Percentiles rank a stretch among this genome's conserved stretches.
phyloP scores from a whole-genome alignment of 2,329 filamentous ascomycete genomes.

The Colletotrichum shisoi region DNA sequence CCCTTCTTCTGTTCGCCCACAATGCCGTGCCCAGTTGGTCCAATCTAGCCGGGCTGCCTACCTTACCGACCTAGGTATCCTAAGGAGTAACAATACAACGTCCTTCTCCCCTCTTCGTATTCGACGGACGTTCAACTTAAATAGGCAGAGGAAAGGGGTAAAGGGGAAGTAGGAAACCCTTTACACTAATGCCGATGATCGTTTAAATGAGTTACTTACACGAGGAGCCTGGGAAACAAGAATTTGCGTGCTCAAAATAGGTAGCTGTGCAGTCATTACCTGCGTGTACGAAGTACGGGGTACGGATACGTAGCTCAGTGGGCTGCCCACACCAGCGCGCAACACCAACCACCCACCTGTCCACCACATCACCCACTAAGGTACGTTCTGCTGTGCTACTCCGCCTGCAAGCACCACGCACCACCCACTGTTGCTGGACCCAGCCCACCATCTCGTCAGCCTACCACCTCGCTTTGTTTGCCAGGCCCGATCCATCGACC shows the following conservation, averaged over 20 bases:
- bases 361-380: slow-evolving; percentile 31
- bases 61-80: not conserved
- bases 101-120: not conserved
- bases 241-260: slow-evolving; percentile 7
- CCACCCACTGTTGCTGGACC: slow-evolving; percentile 33
- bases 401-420: slow-evolving; percentile 32
- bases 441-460: slow-evolving; percentile 29
- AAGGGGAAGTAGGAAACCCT: not conserved
- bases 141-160: not conserved
- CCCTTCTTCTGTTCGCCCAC: slow-evolving; percentile 1
- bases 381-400: slow-evolving; percentile 19
- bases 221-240: too few species aligned
- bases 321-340: slow-evolving; percentile 28
- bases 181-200: not conserved
- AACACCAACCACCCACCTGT: slow-evolving; percentile 34
- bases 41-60: not conserved
- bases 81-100: too few species aligned
- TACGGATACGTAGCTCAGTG: slow-evolving; percentile 29
- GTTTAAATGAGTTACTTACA: not conserved
- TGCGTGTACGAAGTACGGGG: not conserved
- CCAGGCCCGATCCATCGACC: slow-evolving; percentile 36
- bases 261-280: not conserved
- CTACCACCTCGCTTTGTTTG: slow-evolving; percentile 38
- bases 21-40: not conserved
- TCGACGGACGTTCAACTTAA: not conserved